Evolutionary conservation across 192 early-diverging fungal species (phyloP).

Genomic region (Coemansia sp.): DNA sequence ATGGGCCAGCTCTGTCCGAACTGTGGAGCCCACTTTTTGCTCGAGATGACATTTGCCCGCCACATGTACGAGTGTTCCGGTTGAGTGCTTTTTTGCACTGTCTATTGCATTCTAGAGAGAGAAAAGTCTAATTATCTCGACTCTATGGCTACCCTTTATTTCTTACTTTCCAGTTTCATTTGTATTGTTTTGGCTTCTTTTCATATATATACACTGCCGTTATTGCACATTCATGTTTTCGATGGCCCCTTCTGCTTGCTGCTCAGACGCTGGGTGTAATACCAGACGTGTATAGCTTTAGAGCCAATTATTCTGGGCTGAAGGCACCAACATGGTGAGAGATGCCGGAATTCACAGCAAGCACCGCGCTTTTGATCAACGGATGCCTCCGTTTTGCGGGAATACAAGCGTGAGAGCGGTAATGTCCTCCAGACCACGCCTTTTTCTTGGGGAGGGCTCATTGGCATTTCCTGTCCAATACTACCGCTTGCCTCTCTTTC

Average conservation of each 20-base stretch:
- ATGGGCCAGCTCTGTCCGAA: slow-evolving; percentile 49
- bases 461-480: too few species aligned
- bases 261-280: too few species aligned
- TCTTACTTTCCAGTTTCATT: slow-evolving; percentile 4
- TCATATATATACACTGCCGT: neutral
- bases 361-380: too few species aligned
- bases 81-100: neutral
- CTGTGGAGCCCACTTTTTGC: slow-evolving; percentile 50
- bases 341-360: too few species aligned
- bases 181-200: slow-evolving; percentile 6
- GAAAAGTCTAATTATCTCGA: neutral
- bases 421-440: too few species aligned
- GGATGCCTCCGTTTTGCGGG: too few species aligned
- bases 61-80: slow-evolving; percentile 49
- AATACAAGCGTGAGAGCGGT: too few species aligned
- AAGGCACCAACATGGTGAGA: too few species aligned
- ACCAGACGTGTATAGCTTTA: too few species aligned
- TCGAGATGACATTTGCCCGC: slow-evolving; percentile 53
- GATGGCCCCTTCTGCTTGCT: neutral
- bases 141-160: neutral
- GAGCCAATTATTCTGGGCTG: too few species aligned
- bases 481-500: too few species aligned
- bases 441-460: too few species aligned
- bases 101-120: neutral
- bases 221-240: neutral